Evolutionary conservation across 1,284 basidiomycete species (phyloP).

Genomic region (Boletus sp.): DNA sequence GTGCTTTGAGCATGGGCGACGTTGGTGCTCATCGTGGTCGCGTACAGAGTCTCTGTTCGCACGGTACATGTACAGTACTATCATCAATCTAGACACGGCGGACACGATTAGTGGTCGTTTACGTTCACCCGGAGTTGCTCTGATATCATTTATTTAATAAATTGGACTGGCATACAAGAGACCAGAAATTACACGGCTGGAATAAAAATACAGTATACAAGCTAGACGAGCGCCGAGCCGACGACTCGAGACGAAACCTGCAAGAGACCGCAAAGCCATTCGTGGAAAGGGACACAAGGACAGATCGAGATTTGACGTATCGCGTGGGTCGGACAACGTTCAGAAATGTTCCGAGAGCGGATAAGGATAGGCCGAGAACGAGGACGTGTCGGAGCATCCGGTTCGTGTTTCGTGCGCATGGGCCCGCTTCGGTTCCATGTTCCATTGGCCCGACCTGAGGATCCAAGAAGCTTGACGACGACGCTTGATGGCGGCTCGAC

Average conservation of each 20-base stretch:
- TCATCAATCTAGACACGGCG: no score
- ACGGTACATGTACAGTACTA: slow-evolving; percentile 8
- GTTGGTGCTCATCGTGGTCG: slow-evolving; percentile 26
- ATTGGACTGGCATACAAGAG: not conserved
- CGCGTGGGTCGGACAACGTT: not conserved
- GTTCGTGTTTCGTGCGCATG: slow-evolving; percentile 11
- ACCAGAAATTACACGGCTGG: slow-evolving; percentile 2
- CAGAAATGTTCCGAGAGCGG: slow-evolving; percentile 21
- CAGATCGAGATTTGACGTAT: not conserved
- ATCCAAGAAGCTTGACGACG: slow-evolving; percentile 29
- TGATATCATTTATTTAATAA: no score
- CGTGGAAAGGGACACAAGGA: not conserved
- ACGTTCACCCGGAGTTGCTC: no score
- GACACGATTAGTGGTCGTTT: no score
- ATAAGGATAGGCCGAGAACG: slow-evolving; percentile 19
- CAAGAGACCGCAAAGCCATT: not conserved
- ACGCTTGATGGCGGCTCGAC: slow-evolving; percentile 20
- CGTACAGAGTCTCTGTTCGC: slow-evolving; percentile 4
- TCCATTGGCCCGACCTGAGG: slow-evolving; percentile 22
- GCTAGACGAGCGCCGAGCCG: not conserved
- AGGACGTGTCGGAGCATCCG: slow-evolving; percentile 18
- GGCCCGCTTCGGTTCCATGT: slow-evolving; percentile 17
- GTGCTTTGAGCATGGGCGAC: slow-evolving; percentile 23
- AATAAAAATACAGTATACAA: slow-evolving; percentile 7
- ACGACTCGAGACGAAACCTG: not conserved